phyloP scores from a whole-genome alignment of 2,329 filamentous ascomycete genomes.

The Trichoderma asperellum region DNA sequence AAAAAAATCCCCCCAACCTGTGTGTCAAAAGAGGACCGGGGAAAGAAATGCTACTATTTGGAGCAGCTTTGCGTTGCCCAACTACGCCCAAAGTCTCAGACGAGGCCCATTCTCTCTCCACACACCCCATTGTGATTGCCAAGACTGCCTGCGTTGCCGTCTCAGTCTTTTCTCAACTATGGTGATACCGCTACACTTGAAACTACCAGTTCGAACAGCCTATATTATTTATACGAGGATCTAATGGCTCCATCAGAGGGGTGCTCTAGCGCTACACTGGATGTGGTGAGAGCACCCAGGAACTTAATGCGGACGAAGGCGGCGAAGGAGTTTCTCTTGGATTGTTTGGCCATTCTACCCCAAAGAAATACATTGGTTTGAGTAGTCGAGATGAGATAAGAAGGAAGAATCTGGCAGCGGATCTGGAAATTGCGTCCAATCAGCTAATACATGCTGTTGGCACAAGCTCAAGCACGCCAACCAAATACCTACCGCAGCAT shows the following conservation, averaged over 20 bases:
- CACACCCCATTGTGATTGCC: slow-evolving; percentile 13
- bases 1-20: neutral
- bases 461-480: neutral
- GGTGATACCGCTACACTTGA: slow-evolving; percentile 7
- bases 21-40: neutral
- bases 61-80: slow-evolving; percentile 2
- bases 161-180: slow-evolving; percentile 4
- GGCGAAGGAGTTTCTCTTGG: neutral
- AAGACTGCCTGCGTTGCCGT: slow-evolving; percentile 1
- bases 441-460: neutral
- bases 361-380: neutral
- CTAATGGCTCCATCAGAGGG: neutral
- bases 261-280: slow-evolving; percentile 10
- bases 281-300: neutral
- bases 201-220: slow-evolving; percentile 11
- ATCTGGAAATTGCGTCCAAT: slow-evolving; percentile 1
- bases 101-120: neutral
- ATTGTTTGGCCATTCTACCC: neutral
- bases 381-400: slow-evolving; percentile 1
- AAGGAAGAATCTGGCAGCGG: slow-evolving; percentile 6
- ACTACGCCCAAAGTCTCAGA: slow-evolving; percentile 17
- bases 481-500: neutral
- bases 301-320: neutral
- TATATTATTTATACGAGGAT: slow-evolving; percentile 17
- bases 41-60: neutral